Percentiles rank a stretch among this genome's conserved stretches.
These are phyloP conservation scores for Jaminaea rosea DNA, from an alignment of 1,284 basidiomycete genomes.

Conservation along the genomic window DNA sequence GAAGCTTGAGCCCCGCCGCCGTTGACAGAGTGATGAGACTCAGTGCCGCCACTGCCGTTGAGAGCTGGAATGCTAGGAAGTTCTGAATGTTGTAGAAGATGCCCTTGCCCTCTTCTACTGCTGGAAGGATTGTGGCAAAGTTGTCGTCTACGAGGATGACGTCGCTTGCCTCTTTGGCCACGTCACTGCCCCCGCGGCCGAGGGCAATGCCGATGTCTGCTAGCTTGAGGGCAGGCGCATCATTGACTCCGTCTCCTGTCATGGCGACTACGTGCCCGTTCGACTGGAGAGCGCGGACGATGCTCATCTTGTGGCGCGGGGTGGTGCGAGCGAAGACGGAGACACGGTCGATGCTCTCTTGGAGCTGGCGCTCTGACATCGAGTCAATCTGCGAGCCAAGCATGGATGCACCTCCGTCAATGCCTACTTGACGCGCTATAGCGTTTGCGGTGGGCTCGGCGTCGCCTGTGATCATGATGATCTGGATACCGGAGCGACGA, in stretches of 20 bases:
- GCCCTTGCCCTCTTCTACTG: conserved; percentile 84
- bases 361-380: conserved; percentile 63
- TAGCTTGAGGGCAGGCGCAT: conserved; percentile 92
- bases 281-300: conserved; percentile 82
- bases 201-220: conserved; percentile 96
- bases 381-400: conserved; percentile 79
- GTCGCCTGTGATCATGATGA: conserved; percentile 98
- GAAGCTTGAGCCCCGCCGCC: conserved; percentile 75
- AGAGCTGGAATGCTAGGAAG: conserved; percentile 91
- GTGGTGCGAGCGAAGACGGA: conserved; percentile 91
- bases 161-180: conserved; percentile 95
- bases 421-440: conserved; percentile 80
- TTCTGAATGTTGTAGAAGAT: conserved; percentile 99
- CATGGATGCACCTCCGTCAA: conserved; percentile 46
- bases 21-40: conserved; percentile 91
- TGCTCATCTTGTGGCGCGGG: conserved; percentile 93
- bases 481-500: conserved; percentile 76
- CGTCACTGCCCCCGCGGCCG: conserved; percentile 93
- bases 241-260: conserved; percentile 97
- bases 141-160: conserved; percentile 96
- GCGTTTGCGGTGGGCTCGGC: conserved; percentile 80
- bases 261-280: conserved; percentile 85
- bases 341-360: conserved; percentile 68
- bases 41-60: conserved; percentile 87
- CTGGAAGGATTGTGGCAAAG: conserved; percentile 85